Evolutionary conservation across 1,284 basidiomycete species (phyloP), one percentile per base, ranked within the genome.

Genomic region (Ceratobasidium sp.): DNA sequence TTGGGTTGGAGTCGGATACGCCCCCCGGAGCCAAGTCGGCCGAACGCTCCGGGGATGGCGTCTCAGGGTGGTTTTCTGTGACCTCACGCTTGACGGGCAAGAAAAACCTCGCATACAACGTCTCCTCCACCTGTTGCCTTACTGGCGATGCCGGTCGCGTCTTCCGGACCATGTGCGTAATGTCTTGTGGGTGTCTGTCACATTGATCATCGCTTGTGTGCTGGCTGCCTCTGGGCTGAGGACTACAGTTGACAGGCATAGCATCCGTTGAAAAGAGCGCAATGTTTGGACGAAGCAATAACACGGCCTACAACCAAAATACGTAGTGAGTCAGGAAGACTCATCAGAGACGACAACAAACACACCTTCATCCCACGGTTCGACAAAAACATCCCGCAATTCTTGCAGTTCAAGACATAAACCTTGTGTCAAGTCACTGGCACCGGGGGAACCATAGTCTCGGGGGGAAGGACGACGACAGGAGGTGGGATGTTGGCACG

Each of bases 201-300:
- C 62, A 75, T 52, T 18, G 33, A 18, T 66, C 62, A 5, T 46
- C 14, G 20, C 35, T 44, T 5, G 62, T 7, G 16, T 70, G 59
- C 10, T 77, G 77, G 27, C 59, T 65, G 14, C 80, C 76, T 78
- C 81, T 83, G 69, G 83, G 80, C 2, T 83, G 82, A 3, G 82
- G 73, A 57, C 73, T 93, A 83, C 93, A 94, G 81, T 94, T 94
- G 79, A 90, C 85, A 0, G 94, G 95, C 55, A 93, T 86, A 18
- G 93, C 93, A 83, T 96, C 95, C 67, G 93, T 94, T 18, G 93
- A 94, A 84, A 91, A 96, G 62, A 96, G 89, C 27, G 94, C 90
- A 80, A 96, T 92, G 79, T 92, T 92, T 3, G 94, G 94, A 80
- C 92, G 90, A 79, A 96, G 88, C 41, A 96, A 87, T 20, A 96